Evolutionary conservation across 768 basidiomycete genomes (phyloP).

Genomic region (Scleroderma bovista): DNA sequence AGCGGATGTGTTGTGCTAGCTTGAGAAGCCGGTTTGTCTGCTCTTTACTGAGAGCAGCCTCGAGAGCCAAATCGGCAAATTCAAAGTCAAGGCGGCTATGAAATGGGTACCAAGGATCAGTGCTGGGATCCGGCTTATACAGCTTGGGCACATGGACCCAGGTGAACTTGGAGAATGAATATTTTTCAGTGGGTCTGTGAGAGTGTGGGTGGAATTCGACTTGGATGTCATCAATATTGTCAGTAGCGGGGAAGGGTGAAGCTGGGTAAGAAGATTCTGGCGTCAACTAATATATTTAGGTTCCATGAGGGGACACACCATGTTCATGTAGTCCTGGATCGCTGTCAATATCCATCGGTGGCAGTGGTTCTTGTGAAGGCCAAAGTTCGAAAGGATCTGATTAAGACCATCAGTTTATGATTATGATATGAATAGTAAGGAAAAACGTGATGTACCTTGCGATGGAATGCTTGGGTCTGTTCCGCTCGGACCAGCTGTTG

Average conservation of each 20-base stretch:
- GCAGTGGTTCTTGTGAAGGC: too few species aligned
- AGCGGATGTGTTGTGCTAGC: background rate
- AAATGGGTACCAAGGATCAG: conserved; percentile 10
- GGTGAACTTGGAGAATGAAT: too few species aligned
- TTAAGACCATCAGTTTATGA: too few species aligned
- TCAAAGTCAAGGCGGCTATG: conserved; percentile 4
- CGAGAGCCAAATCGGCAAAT: conserved; percentile 3
- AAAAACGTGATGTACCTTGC: too few species aligned
- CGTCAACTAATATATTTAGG: background rate
- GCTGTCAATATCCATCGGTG: too few species aligned
- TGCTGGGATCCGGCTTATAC: conserved; percentile 1
- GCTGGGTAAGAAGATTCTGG: background rate
- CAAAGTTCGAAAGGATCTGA: too few species aligned
- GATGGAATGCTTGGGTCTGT: too few species aligned
- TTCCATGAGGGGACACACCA: too few species aligned
- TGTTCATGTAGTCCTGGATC: background rate
- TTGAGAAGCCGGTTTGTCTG: conserved; percentile 6
- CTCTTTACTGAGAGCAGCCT: conserved; percentile 1
- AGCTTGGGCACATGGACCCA: background rate
- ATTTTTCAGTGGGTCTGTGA: background rate
- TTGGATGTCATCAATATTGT: background rate
- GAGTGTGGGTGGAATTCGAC: conserved; percentile 18
- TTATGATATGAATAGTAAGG: too few species aligned
- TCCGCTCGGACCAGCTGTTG: too few species aligned
- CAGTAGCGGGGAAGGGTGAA: background rate